phyloP scores from a whole-genome alignment of 2,329 filamentous ascomycete genomes.

The Fusarium sp. region DNA sequence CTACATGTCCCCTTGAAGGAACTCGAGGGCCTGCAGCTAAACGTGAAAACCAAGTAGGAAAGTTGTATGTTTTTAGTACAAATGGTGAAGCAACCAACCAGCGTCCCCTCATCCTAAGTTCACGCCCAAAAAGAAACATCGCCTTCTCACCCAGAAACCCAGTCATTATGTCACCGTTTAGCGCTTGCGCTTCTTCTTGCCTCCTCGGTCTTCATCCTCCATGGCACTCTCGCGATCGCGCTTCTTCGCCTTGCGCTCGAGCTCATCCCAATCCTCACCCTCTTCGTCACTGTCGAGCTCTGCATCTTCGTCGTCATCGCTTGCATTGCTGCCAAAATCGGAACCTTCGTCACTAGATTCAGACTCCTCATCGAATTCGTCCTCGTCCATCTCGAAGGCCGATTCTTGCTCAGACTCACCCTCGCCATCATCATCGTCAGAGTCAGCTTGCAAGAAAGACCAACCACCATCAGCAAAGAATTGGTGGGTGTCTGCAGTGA shows the following conservation, averaged over 20 bases:
- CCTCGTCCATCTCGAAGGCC: constrained; percentile 89
- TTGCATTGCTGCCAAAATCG: constrained; percentile 91
- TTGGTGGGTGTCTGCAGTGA: constrained; percentile 88
- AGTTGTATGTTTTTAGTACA: constrained; percentile 30
- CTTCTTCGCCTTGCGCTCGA: constrained; percentile 90
- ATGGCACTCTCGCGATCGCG: constrained; percentile 71
- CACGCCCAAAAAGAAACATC: background rate
- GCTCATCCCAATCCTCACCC: constrained; percentile 91
- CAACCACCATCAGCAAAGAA: constrained; percentile 97
- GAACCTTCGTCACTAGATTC: constrained; percentile 83
- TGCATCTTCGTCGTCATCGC: constrained; percentile 76
- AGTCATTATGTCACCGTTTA: constrained; percentile 27
- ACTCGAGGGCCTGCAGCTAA: background rate
- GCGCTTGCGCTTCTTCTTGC: constrained; percentile 65
- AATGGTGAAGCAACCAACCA: constrained; percentile 17
- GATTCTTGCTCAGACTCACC: constrained; percentile 89
- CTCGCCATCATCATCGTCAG: constrained; percentile 80
- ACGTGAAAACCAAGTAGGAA: constrained; percentile 14
- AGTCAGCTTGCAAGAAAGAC: constrained; percentile 89
- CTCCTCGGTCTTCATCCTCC: constrained; percentile 70
- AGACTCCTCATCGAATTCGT: constrained; percentile 82
- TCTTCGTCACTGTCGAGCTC: constrained; percentile 74
- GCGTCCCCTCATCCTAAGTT: background rate
- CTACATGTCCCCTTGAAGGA: background rate
- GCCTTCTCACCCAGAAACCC: background rate